Percentiles rank a stretch among this genome's conserved stretches.
Conservation (phyloP, 768 basidiomycete species). For the Tulasnella sp. region DNA sequence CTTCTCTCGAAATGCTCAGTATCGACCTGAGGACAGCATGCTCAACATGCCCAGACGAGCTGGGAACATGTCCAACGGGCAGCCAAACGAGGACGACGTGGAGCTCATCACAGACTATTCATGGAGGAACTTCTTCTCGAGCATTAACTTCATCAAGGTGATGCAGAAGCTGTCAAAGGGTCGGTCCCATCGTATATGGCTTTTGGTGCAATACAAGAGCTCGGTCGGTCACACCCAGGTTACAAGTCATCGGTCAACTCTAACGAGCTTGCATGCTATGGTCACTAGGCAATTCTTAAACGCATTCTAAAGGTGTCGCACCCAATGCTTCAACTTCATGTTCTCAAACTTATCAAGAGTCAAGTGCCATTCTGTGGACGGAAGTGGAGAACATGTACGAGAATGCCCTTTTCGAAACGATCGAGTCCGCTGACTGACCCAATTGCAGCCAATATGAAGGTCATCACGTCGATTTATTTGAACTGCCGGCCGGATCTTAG, state of each 20-base stretch:
- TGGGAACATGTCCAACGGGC: not conserved
- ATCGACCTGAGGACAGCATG: conserved; percentile 58
- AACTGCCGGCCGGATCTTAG: conserved; percentile 94
- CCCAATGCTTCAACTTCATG: conserved; percentile 86
- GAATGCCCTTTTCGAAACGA: not conserved
- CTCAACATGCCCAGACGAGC: conserved; percentile 43
- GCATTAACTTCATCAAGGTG: conserved; percentile 95
- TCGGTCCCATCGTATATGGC: conserved; percentile 86
- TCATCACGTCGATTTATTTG: conserved; percentile 95
- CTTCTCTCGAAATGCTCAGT: conserved; percentile 55
- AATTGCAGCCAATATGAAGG: conserved; percentile 93
- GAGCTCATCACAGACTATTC: conserved; percentile 92
- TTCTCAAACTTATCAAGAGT: conserved; percentile 95
- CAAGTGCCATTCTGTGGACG: conserved; percentile 97
- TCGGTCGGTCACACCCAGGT: conserved; percentile 49
- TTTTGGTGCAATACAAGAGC: conserved; percentile 97
- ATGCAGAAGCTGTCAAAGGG: conserved; percentile 97
- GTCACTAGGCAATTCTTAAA: conserved; percentile 79
- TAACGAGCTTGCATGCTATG: not conserved
- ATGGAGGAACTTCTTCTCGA: conserved; percentile 95
- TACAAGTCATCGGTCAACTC: not conserved
- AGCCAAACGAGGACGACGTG: conserved; percentile 57
- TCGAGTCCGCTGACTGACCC: not conserved
- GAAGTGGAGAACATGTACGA: conserved; percentile 93
- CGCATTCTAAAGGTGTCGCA: conserved; percentile 90